phyloP scores from a whole-genome alignment of 1,284 basidiomycete genomes.

The Sanghuangporus sanghuang region DNA sequence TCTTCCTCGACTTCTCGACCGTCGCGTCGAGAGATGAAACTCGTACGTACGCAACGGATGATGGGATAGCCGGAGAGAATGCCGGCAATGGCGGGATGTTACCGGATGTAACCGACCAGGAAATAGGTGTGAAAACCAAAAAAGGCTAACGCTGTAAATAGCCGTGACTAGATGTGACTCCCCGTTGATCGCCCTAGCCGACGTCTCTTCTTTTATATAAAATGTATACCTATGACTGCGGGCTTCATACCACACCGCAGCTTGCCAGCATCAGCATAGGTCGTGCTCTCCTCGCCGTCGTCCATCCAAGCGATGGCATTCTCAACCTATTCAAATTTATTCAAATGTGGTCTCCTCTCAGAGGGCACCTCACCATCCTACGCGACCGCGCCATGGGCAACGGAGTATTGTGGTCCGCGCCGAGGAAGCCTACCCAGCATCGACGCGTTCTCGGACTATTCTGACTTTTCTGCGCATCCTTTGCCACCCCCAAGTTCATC shows the following conservation, averaged over 20 bases:
- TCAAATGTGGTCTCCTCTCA: constrained; percentile 53
- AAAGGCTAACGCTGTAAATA: background rate
- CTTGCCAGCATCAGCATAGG: background rate
- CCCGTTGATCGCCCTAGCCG: background rate
- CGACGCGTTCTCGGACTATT: constrained; percentile 20
- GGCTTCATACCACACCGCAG: background rate
- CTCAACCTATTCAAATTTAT: constrained; percentile 46
- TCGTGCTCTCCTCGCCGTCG: background rate
- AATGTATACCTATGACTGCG: too few species aligned
- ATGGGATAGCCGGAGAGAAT: background rate
- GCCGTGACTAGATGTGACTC: background rate
- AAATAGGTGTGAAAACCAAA: background rate
- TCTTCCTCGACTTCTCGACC: background rate
- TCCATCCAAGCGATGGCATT: background rate
- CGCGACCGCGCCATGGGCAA: constrained; percentile 26
- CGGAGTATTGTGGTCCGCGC: constrained; percentile 26
- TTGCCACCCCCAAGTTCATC: constrained; percentile 27
- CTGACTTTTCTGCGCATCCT: constrained; percentile 19
- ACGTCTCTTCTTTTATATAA: background rate
- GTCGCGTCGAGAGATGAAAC: background rate
- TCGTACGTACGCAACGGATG: background rate
- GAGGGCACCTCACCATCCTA: constrained; percentile 29
- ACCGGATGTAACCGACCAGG: background rate
- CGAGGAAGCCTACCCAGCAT: constrained; percentile 41
- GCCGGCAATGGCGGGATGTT: background rate